Evolutionary conservation across 768 basidiomycete genomes (phyloP).

Genomic region (Hydnum rufescens): DNA sequence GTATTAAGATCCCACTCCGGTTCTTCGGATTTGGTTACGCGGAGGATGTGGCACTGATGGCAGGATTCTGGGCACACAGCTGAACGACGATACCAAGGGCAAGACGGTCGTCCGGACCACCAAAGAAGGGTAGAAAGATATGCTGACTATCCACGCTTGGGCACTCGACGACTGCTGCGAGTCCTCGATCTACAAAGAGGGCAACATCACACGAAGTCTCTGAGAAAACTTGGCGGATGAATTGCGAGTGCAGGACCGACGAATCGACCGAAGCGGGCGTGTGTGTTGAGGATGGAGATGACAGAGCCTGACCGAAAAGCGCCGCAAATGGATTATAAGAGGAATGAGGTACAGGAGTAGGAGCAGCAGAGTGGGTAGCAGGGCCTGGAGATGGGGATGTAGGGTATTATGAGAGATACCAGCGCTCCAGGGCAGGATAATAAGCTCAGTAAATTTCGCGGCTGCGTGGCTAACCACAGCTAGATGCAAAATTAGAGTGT

Average conservation of each 20-base stretch:
- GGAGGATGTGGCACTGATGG: conserved; percentile 52
- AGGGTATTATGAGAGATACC: conserved; percentile 1
- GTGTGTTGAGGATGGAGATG: not conserved
- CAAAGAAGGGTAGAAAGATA: conserved; percentile 78
- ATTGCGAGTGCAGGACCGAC: conserved; percentile 53
- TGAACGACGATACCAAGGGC: conserved; percentile 69
- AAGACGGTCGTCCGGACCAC: conserved; percentile 82
- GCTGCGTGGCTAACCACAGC: conserved; percentile 41
- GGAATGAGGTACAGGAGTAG: conserved; percentile 11
- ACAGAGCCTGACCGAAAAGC: conserved; percentile 34
- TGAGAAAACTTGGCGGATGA: conserved; percentile 60
- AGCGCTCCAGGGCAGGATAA: conserved; percentile 68
- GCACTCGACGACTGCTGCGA: conserved; percentile 15
- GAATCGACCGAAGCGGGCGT: conserved; percentile 21
- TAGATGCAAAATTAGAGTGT: conserved; percentile 48
- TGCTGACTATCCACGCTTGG: conserved; percentile 25
- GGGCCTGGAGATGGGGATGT: no score
- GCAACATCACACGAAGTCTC: conserved; percentile 58
- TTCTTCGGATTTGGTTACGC: no score
- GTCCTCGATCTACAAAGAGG: conserved; percentile 64
- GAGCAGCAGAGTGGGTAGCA: not conserved
- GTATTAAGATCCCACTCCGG: no score
- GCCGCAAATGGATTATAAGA: conserved; percentile 51
- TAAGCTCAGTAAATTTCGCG: conserved; percentile 42
- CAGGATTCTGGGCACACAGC: conserved; percentile 27